Percentiles rank a stretch among this genome's conserved stretches.
Evolutionary conservation across 1,284 basidiomycete genomes (phyloP).

Genomic region (Laetiporus sulphureus): DNA sequence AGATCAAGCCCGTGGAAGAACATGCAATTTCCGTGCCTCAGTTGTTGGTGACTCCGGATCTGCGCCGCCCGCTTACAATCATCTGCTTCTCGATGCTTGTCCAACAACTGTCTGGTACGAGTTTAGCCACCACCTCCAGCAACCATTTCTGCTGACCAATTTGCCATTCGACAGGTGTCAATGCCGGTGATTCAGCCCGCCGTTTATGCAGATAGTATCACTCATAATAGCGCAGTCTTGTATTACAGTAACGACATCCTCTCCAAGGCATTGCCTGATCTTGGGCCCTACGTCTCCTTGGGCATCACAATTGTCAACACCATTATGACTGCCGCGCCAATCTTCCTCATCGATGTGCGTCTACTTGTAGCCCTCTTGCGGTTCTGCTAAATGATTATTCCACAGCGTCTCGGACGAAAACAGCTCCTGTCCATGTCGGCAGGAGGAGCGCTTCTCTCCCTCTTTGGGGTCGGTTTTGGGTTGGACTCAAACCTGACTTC

Average conservation of each 20-base stretch:
- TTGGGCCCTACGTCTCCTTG: slow-evolving; percentile 74
- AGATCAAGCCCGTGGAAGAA: slow-evolving; percentile 18
- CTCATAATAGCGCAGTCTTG: slow-evolving; percentile 66
- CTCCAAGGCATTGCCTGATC: slow-evolving; percentile 66
- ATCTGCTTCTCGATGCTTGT: slow-evolving; percentile 69
- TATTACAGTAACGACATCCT: slow-evolving; percentile 90
- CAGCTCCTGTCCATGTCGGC: slow-evolving; percentile 52
- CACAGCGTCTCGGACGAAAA: slow-evolving; percentile 59
- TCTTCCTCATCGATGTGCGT: slow-evolving; percentile 79
- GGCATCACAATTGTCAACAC: slow-evolving; percentile 80
- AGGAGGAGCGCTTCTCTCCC: slow-evolving; percentile 58
- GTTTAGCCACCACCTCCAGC: neutral
- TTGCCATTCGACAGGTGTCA: slow-evolving; percentile 35
- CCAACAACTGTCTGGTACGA: slow-evolving; percentile 72
- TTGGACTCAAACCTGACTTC: slow-evolving; percentile 55
- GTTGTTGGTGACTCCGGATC: slow-evolving; percentile 47
- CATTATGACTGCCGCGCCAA: slow-evolving; percentile 74
- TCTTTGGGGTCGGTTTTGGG: slow-evolving; percentile 65
- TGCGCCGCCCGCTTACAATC: slow-evolving; percentile 64
- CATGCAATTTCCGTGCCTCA: slow-evolving; percentile 43
- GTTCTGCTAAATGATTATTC: neutral
- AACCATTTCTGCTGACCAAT: neutral
- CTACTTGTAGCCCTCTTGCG: neutral
- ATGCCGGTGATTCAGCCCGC: slow-evolving; percentile 36
- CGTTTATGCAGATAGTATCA: too few relatives aligned